These are phyloP conservation scores for Aspergillus sp. DNA, from an alignment of 2,329 filamentous ascomycete species.

Conservation along the genomic window DNA sequence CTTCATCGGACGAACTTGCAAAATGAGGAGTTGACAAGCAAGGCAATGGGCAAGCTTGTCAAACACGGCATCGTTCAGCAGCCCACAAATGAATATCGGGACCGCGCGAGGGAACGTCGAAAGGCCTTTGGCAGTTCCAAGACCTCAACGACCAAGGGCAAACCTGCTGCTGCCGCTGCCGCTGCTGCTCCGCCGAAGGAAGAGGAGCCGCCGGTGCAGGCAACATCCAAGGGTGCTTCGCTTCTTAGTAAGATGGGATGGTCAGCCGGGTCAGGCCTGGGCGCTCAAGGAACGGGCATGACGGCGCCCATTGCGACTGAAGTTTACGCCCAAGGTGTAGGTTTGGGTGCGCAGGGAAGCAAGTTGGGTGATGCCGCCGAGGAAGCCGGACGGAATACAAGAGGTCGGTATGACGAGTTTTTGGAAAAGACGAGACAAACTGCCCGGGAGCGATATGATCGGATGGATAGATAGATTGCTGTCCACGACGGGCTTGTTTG, in stretches of 20 bases:
- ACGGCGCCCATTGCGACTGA: slow-evolving; percentile 41
- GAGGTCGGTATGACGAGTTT: slow-evolving; percentile 41
- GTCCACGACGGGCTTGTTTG: background rate
- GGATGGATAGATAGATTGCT: slow-evolving; percentile 23
- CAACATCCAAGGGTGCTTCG: slow-evolving; percentile 42
- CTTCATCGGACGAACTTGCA: slow-evolving; percentile 50
- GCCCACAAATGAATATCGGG: slow-evolving; percentile 35
- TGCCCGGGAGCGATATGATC: slow-evolving; percentile 41
- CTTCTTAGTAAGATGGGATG: slow-evolving; percentile 46
- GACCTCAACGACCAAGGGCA: slow-evolving; percentile 10
- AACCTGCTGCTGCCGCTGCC: slow-evolving; percentile 10
- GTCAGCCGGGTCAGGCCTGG: slow-evolving; percentile 40
- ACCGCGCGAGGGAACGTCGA: slow-evolving; percentile 40
- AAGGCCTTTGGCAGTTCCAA: slow-evolving; percentile 34
- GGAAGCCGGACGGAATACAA: slow-evolving; percentile 42
- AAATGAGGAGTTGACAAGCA: slow-evolving; percentile 40
- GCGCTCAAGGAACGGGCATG: slow-evolving; percentile 42
- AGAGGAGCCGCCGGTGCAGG: slow-evolving; percentile 19
- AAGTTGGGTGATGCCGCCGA: slow-evolving; percentile 43
- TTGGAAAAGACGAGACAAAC: slow-evolving; percentile 40
- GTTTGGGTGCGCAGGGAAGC: slow-evolving; percentile 41
- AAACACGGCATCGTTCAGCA: slow-evolving; percentile 34
- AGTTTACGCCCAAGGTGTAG: slow-evolving; percentile 43
- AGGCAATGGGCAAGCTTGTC: slow-evolving; percentile 34
- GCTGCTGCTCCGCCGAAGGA: slow-evolving; percentile 20